Conservation (phyloP, 2,329 filamentous ascomycete genomes). For the Fusarium subglutinans region DNA sequence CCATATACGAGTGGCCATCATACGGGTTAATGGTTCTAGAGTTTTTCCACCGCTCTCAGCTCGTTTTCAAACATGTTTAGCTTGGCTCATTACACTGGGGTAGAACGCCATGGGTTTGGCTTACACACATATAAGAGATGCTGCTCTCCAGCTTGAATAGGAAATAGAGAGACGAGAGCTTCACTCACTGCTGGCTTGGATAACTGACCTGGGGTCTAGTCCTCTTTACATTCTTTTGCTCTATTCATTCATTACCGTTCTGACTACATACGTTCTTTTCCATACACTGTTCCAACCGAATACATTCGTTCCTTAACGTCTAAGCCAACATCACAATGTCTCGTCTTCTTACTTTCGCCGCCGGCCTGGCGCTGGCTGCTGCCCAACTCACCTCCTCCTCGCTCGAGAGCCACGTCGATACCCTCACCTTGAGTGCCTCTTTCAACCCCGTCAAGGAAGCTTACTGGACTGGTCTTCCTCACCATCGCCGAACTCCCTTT, state of each 20-base stretch:
- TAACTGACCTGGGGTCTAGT: conserved; percentile 37
- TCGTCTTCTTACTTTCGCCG: conserved; percentile 39
- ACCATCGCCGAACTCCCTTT: conserved; percentile 70
- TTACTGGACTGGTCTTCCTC: conserved; percentile 69
- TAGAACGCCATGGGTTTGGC: background rate
- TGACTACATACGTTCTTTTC: conserved; percentile 28
- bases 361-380: conserved; percentile 41
- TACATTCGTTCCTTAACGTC: conserved; percentile 10
- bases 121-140: conserved; percentile 37
- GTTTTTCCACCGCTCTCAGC: conserved; percentile 35
- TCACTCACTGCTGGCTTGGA: conserved; percentile 28
- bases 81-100: conserved; percentile 5
- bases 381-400: conserved; percentile 40
- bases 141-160: background rate
- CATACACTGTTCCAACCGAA: background rate
- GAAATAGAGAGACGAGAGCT: conserved; percentile 16
- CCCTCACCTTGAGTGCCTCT: conserved; percentile 57
- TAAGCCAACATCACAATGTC: conserved; percentile 28
- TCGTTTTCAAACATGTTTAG: conserved; percentile 13
- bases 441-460: conserved; percentile 68
- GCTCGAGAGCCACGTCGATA: conserved; percentile 49
- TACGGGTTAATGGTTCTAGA: background rate
- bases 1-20: conserved; percentile 15
- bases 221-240: conserved; percentile 39
- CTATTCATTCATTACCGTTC: conserved; percentile 34